phyloP scores from a whole-genome alignment of 169 alveolate genomes.

The Cryptosporidium parvum region DNA sequence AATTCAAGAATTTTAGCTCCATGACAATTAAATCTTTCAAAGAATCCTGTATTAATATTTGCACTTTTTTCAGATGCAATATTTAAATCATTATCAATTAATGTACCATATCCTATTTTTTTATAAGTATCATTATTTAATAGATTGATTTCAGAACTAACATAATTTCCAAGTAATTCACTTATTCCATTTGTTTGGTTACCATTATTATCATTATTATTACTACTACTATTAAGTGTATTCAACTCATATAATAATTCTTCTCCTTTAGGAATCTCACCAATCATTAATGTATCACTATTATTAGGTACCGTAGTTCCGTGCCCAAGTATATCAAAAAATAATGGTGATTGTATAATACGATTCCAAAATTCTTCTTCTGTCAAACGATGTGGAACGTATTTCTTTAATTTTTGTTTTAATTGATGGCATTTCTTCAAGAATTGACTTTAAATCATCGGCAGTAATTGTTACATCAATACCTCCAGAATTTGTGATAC shows the following conservation, averaged over 20 bases:
- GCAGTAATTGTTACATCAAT: constrained; percentile 71
- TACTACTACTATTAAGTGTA: not conserved
- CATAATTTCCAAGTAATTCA: constrained; percentile 31
- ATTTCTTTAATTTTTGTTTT: constrained; percentile 40
- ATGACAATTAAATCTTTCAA: constrained; percentile 69
- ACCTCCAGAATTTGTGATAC: constrained; percentile 27
- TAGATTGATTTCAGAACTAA: constrained; percentile 39
- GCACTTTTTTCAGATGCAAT: constrained; percentile 30
- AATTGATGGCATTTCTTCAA: constrained; percentile 65
- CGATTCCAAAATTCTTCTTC: constrained; percentile 74
- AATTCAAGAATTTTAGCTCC: constrained; percentile 69
- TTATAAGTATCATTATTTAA: constrained; percentile 35
- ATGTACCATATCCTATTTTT: constrained; percentile 64
- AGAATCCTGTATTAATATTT: constrained; percentile 44
- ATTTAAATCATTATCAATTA: constrained; percentile 31
- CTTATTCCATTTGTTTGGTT: not conserved
- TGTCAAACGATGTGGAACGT: constrained; percentile 72
- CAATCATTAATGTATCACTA: constrained; percentile 34
- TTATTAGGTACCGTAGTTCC: constrained; percentile 10
- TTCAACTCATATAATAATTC: constrained; percentile 45
- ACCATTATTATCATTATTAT: not conserved
- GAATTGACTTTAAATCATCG: constrained; percentile 45
- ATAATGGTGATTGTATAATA: constrained; percentile 60
- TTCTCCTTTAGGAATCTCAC: constrained; percentile 68
- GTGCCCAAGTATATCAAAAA: constrained; percentile 53